A percentile compares a stretch with the other conserved stretches of the same genome.
Evolutionary conservation across 2,329 filamentous ascomycete species (phyloP).

Genomic region (Bimuria novae-zelandiae): DNA sequence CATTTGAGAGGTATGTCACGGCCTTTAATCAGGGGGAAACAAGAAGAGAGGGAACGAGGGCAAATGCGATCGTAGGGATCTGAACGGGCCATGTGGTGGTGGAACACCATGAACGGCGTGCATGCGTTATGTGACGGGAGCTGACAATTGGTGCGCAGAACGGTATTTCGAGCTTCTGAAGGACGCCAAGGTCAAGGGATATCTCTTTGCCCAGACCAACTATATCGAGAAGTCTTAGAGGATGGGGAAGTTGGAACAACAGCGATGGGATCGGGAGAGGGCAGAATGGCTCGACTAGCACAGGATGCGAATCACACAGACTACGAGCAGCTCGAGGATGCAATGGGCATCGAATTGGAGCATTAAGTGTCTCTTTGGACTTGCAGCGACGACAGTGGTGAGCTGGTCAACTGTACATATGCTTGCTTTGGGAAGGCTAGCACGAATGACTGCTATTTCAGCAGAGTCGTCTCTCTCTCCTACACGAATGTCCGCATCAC

Average conservation of each 20-base stretch:
- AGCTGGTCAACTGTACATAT: constrained; percentile 34
- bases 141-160: constrained; percentile 56
- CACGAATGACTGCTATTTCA: too few species aligned
- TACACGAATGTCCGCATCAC: too few species aligned
- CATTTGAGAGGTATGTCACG: constrained; percentile 71
- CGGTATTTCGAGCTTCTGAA: constrained; percentile 79
- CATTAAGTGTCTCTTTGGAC: constrained; percentile 16
- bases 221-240: constrained; percentile 58
- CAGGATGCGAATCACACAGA: constrained; percentile 7
- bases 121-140: background rate
- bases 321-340: too few species aligned
- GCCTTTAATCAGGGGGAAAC: background rate
- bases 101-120: background rate
- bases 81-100: background rate
- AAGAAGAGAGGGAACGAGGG: background rate
- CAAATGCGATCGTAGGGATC: background rate
- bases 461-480: too few species aligned
- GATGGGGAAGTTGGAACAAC: background rate
- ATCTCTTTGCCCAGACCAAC: constrained; percentile 79
- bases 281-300: too few species aligned
- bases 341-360: constrained; percentile 12
- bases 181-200: constrained; percentile 76
- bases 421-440: constrained; percentile 26
- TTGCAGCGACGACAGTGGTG: constrained; percentile 18
- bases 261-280: background rate